Evolutionary conservation across 1,284 basidiomycete species (phyloP), one percentile per base, ranked within the genome.

Genomic region (Apiotrichum siamense): DNA sequence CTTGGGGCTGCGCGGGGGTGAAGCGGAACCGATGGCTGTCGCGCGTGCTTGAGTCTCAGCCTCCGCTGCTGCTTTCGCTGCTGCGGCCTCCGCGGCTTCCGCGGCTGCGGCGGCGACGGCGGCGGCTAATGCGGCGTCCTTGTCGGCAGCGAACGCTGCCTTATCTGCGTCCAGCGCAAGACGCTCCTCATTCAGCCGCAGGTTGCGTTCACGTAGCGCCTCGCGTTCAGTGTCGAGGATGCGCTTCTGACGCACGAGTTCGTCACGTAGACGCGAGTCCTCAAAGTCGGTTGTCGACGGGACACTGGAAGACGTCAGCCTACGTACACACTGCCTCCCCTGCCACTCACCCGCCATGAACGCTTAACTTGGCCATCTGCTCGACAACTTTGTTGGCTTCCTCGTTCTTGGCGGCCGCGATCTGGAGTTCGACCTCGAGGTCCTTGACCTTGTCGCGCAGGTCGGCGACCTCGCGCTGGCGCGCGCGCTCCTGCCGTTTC

Each of bases 151-250:
- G 23, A 40, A 24, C 6, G 25, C 40, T 3, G 44, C 42, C 9
- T 81, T 81, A 54, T 88, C 86, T 55, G 78, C 79, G 83, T 87
- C 38, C 21, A 49, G 15, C 3, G 39, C 39, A 12, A 55, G 24
- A 3, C 81, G 81, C 54, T 89, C 87, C 58, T 80, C 80, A 0
- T 80, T 80, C 15, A 90, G 70, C 53, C 77, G 78, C 18, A 84
- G 73, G 13, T 82, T 77, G 12, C 82, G 82, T 51, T 84, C 81
- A 0, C 81, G 81, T 58, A 87, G 82, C 55, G 81, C 80, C 46
- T 75, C 75, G 12, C 84, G 78, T 62, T 90, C 86, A 11, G 78
- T 75, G 45, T 88, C 83, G 7, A 90, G 79, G 17, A 61, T 50
- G 24, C 63, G 61, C 36, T 61, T 62, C 52, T 74, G 65, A 13